Conservation (phyloP, 768 basidiomycete genomes). For the Coprinopsis marcescibilis region DNA sequence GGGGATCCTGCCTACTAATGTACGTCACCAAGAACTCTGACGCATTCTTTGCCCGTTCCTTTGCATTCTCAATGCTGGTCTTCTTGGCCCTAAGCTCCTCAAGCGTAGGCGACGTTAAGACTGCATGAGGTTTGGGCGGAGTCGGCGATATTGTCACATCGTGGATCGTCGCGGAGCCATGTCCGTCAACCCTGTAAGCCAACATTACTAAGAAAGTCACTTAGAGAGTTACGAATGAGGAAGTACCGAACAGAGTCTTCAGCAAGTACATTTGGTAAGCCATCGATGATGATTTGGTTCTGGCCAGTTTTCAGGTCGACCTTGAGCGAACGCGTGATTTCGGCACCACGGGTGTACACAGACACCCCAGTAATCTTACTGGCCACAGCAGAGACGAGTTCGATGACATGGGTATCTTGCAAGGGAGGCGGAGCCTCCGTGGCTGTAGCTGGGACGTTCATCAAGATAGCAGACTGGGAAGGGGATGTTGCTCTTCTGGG, state of each 20-base stretch:
- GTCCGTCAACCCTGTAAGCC: neutral
- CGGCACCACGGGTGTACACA: conserved; percentile 37
- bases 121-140: no score
- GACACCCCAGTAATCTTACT: conserved; percentile 33
- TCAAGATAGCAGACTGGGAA: no score
- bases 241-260: conserved; percentile 34
- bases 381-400: conserved; percentile 4
- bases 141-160: neutral
- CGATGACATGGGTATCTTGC: neutral
- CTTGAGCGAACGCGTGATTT: conserved; percentile 33
- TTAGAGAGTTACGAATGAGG: conserved; percentile 8
- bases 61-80: neutral
- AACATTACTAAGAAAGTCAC: neutral
- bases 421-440: no score
- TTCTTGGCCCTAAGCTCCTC: neutral
- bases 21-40: neutral
- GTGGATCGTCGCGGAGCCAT: neutral
- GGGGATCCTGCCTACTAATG: neutral
- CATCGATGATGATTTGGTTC: conserved; percentile 33
- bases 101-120: no score
- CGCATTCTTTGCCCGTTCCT: neutral
- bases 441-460: no score
- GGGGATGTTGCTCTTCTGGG: no score
- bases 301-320: conserved; percentile 31
- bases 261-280: conserved; percentile 31